phyloP scores from a whole-genome alignment of 2,329 filamentous ascomycete genomes.

The Fusarium bactridioides region DNA sequence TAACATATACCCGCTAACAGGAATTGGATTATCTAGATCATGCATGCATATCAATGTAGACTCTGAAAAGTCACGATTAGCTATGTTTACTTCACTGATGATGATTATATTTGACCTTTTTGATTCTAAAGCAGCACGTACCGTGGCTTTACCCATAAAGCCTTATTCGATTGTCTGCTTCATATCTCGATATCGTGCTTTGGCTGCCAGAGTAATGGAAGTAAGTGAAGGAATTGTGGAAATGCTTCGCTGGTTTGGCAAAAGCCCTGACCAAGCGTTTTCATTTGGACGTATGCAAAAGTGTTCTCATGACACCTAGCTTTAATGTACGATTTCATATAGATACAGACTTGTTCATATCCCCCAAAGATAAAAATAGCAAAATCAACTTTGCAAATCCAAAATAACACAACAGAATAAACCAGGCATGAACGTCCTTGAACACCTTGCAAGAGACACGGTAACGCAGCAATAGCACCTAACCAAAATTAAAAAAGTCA shows the following conservation, averaged over 20 bases:
- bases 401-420: neutral
- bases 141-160: neutral
- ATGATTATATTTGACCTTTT: neutral
- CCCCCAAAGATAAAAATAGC: neutral
- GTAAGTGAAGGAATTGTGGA: neutral
- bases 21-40: neutral
- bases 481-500: constrained; percentile 51
- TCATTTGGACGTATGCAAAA: neutral
- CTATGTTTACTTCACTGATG: neutral
- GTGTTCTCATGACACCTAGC: neutral
- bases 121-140: neutral
- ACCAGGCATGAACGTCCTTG: neutral
- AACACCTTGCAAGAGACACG: constrained; percentile 17
- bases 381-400: neutral
- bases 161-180: neutral
- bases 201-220: neutral
- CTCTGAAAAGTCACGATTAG: neutral
- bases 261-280: neutral
- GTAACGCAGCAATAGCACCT: neutral
- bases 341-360: neutral
- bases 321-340: neutral
- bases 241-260: neutral
- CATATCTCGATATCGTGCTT: neutral
- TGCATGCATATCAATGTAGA: neutral
- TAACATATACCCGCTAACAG: neutral